Base-by-base conservation (phyloP, 257 asterid genomes). In the Lycium ferocissimum region DNA sequence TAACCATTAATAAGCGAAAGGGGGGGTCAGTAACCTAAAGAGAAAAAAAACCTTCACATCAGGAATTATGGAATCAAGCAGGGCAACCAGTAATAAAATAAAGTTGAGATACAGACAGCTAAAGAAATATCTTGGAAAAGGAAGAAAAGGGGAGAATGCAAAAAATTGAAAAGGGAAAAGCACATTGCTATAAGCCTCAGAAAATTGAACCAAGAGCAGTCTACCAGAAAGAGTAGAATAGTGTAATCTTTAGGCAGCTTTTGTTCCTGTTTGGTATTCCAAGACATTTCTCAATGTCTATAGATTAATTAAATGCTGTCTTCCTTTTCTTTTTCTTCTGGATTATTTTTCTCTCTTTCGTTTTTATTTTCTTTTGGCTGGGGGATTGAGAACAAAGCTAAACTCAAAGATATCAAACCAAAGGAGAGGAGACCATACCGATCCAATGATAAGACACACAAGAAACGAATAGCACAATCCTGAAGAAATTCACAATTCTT, bases 401-500 rank as follows among this genome's bases (percentile, higher is more conserved):
- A 85, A 33, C 17, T 38, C 56, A 22, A 58, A 79, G 70, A 35
- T 11, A 76, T 37, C 11, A 86, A 65, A 80, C 61, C 70, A 17
- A 17, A 79, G 81, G 63, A 65, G 12, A 82, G 70, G 70, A 82
- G 81, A 86, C n/a, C 94, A 88, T 95, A 97, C 99, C 99, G 91
- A 87, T 97, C 99, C 88, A 97, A 90, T 49, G 99, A 89, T 93
- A 97, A 90, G 87, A 95, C 93, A 89, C 99, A 95, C 90, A 97
- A 88, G 92, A 94, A 95, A 87, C 98, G 99, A 88, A 97, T 89
- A n/a, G 99, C 97, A 91, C 98, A 97, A 84, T 97, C 98, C 90
- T 91, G 99, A 87, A 95, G 94, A 92, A 97, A 95, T 91, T 95
- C 99, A 83, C 88, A 92, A 90, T 97, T 97, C 83, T 93, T 90